Conservation (phyloP, 495 filamentous ascomycete genomes). For the Talaromyces borbonicus region DNA sequence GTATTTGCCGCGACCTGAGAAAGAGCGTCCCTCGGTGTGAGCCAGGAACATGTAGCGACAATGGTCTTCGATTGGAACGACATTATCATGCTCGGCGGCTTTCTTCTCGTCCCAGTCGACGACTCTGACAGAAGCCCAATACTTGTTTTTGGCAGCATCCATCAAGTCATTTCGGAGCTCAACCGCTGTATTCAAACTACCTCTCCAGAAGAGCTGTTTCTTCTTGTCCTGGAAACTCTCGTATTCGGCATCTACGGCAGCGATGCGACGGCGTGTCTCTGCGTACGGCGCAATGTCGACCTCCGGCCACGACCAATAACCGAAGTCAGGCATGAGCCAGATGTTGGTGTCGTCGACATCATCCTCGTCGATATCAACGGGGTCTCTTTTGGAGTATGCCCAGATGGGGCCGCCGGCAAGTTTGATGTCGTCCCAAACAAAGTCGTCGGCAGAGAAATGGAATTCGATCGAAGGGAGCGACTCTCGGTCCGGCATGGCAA, state of each 20-base stretch:
- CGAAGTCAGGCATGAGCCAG: conserved; percentile 75
- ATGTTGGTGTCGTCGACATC: conserved; percentile 29
- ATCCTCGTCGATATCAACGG: conserved; percentile 37
- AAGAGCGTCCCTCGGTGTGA: conserved; percentile 47
- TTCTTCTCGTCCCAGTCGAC: conserved; percentile 38
- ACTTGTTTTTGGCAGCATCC: conserved; percentile 28
- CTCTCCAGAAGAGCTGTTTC: conserved; percentile 61
- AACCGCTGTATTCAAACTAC: conserved; percentile 32
- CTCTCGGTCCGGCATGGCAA: conserved; percentile 31
- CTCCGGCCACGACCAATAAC: conserved; percentile 65
- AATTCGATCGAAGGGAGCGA: conserved; percentile 56
- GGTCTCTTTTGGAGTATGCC: conserved; percentile 24
- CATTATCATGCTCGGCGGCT: conserved; percentile 25
- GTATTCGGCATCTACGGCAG: conserved; percentile 21
- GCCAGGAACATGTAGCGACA: conserved; percentile 51
- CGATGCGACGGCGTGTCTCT: conserved; percentile 36
- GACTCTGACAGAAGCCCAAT: conserved; percentile 43
- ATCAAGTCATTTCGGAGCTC: conserved; percentile 36
- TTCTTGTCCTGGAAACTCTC: conserved; percentile 43
- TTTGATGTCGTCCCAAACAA: conserved; percentile 6
- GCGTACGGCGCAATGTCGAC: conserved; percentile 48
- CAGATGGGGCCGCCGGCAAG: conserved; percentile 4
- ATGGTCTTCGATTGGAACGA: conserved; percentile 44
- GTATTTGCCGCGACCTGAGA: conserved; percentile 51
- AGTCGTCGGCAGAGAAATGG: conserved; percentile 37